phyloP scores from a whole-genome alignment of 768 basidiomycete genomes.

The Rhizopogon sp. region DNA sequence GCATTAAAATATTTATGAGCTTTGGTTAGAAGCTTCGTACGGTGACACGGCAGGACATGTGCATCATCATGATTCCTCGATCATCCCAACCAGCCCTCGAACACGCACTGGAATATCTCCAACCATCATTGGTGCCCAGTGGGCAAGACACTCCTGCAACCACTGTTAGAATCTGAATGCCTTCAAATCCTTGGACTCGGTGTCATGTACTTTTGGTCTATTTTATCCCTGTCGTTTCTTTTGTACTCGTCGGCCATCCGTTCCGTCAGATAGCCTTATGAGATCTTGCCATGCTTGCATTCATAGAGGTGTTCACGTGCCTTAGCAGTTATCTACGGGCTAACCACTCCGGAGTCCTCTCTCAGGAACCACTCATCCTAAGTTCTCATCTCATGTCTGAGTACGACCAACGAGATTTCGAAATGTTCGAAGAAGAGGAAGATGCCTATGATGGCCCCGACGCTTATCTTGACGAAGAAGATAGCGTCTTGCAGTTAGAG shows the following conservation, averaged over 20 bases:
- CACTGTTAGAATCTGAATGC: too few relatives aligned
- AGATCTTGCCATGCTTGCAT: not conserved
- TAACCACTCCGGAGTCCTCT: not conserved
- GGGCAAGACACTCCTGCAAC: too few relatives aligned
- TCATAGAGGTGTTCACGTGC: not conserved
- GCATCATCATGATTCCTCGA: too few relatives aligned
- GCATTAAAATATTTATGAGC: too few relatives aligned
- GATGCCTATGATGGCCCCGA: conserved; percentile 30
- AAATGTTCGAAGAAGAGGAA: conserved; percentile 23
- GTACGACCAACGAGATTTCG: conserved; percentile 14
- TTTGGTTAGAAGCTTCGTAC: too few relatives aligned
- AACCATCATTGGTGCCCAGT: too few relatives aligned
- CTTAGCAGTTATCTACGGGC: too few relatives aligned
- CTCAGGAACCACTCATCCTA: not conserved
- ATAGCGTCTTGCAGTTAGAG: conserved; percentile 30
- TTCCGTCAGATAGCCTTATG: not conserved
- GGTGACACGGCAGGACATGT: too few relatives aligned
- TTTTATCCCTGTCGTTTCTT: too few relatives aligned
- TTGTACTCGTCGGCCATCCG: not conserved
- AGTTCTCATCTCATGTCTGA: conserved; percentile 10
- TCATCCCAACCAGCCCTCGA: too few relatives aligned
- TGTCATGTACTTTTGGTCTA: not conserved
- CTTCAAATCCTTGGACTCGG: not conserved
- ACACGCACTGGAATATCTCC: too few relatives aligned
- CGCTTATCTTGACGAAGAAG: conserved; percentile 26